Evolutionary conservation across 371 early-diverging fungal genomes (phyloP).

Genomic region (Funneliformis caledonium): DNA sequence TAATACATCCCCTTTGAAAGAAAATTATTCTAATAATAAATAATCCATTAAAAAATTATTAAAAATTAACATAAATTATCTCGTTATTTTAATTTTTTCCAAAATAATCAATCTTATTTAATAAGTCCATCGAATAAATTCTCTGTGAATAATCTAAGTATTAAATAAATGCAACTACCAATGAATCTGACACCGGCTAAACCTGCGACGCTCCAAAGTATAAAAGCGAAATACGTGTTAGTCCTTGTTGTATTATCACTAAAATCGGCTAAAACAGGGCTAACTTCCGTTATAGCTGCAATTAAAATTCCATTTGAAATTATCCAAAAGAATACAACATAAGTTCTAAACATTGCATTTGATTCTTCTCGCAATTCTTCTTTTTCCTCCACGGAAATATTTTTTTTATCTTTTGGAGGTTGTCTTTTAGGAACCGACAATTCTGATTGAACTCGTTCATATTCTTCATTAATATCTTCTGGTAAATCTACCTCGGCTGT

Average conservation of each 20-base stretch:
- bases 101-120: background rate
- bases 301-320: constrained; percentile 76
- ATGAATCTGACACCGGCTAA: constrained; percentile 76
- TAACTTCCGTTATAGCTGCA: constrained; percentile 53
- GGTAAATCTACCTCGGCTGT: constrained; percentile 46
- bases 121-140: background rate
- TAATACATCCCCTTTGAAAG: too few relatives aligned
- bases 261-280: constrained; percentile 43
- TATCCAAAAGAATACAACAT: constrained; percentile 81
- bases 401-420: constrained; percentile 69
- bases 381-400: constrained; percentile 56
- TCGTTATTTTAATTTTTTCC: too few relatives aligned
- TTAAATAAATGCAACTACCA: constrained; percentile 70
- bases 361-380: constrained; percentile 77
- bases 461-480: constrained; percentile 58
- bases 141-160: constrained; percentile 37
- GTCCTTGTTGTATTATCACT: constrained; percentile 37
- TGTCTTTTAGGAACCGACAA: constrained; percentile 39
- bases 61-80: too few relatives aligned
- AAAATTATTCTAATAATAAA: too few relatives aligned
- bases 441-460: constrained; percentile 64
- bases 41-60: too few relatives aligned
- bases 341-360: constrained; percentile 83
- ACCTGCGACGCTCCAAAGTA: constrained; percentile 83
- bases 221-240: constrained; percentile 55